Evolutionary conservation across 257 asterid species (phyloP), one percentile per base, ranked within the genome.

Genomic region (Lycium ferocissimum): DNA sequence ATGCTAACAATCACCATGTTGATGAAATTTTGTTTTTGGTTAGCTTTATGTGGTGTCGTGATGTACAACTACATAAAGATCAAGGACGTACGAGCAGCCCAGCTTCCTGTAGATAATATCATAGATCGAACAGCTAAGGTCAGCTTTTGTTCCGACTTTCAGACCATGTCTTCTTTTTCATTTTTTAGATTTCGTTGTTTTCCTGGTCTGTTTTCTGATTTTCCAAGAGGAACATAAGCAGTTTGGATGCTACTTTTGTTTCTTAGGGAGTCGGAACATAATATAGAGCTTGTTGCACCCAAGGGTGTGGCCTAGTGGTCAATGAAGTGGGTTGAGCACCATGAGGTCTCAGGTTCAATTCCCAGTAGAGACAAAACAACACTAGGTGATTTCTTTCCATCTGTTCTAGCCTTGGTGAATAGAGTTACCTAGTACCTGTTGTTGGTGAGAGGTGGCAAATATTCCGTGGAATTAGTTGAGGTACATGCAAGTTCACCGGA

Each of bases 21-120:
- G 40, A 83, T 83, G 59, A 66, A 15, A 15, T 66, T 83, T 66
- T 51, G n/a, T 82, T 54, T 87, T 13, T 86, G 84, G 12, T 75
- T 97, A 96, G 99, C 99, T 73, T 92, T 97, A 84, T 91, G 95
- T 63, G 99, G 99, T 58, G 99, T 92, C 20, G 91, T 92, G 81
- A 89, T 92, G 92, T 93, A 93, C 86, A 92, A 93, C 84, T 93
- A 93, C 87, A 84, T 93, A 91, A 93, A 93, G 87, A 90, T 88
- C 80, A 92, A 87, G 84, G 97, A 93, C 67, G 93, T 87, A 49
- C 89, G 93, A 33, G 88, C 92, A 85, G 49, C 90, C 49, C 97
- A 91, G 84, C 91, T 84, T 79, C 89, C 88, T 81, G 40, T 88
- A 18, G 94, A 92, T 66, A 81, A 81, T 69, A 80, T 90, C 82